Evolutionary conservation across 805 yeast species (phyloP), one percentile per base, ranked within the genome.

Genomic region (Starmerella sirachaensis): DNA sequence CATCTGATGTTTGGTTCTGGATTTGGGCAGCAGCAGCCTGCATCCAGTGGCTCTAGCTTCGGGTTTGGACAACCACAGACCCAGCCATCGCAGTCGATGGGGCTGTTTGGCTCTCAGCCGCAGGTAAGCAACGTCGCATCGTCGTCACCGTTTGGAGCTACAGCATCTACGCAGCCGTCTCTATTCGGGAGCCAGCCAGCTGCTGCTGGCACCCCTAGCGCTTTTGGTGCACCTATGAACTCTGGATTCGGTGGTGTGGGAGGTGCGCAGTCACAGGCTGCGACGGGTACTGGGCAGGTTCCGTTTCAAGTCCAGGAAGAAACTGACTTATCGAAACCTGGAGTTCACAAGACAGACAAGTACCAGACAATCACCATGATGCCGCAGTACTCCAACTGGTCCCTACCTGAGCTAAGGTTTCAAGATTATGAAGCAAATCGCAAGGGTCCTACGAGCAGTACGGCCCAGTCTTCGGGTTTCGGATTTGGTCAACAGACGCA

Each of bases 311-410:
- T 35, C 28, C 12, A 22, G 6, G 71, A 38, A 24, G 96, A 88
- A 56, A 80, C 78, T 51, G 96, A 86, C 53, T 55, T 60, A 3
- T 11, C 30, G 18, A 46, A 45, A 22, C n/a, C n/a, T n/a, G 32
- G 35, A 5, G 36, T 28, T 16, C 16, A 14, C 34, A 39, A 36
- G 14, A 29, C 35, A 4, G 24, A 64, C 75, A 10, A 70, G 27
- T 86, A 66, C 60, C 83, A 88, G 58, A 74, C 74, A 49, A 78
- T 91, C 44, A 65, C 81, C 9, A 71, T 82, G 31, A 86, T 91
- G 96, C 94, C 93, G 5, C 94, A 84, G 58, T 91, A 88, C 56
- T 70, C 69, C 50, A 75, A 76, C 49, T 81, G 59, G 51, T 81
- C 94, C 0, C 71, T 76, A 53, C 96, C 85, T 58, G 98, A 91